A percentile compares a stretch with the other conserved stretches of the same genome.
phyloP scores from a whole-genome alignment of 192 early-diverging fungal species.

The Spizellomyces punctatus region DNA sequence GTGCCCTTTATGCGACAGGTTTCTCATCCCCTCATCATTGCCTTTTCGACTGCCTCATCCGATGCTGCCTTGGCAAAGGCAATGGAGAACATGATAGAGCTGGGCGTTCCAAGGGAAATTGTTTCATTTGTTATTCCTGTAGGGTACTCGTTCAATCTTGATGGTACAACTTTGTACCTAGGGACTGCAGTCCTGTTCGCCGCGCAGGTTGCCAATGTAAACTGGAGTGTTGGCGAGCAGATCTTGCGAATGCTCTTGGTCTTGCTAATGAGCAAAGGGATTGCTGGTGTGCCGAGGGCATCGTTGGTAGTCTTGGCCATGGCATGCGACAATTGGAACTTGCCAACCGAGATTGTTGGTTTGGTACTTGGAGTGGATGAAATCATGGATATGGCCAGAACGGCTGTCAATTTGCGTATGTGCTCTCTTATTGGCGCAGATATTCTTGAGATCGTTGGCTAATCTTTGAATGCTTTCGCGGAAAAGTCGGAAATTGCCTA shows the following conservation, averaged over 20 bases:
- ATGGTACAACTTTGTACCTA: slow-evolving; percentile 77
- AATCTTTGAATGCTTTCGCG: background rate
- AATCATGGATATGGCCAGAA: slow-evolving; percentile 77
- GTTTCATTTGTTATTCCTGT: slow-evolving; percentile 66
- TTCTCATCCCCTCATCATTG: slow-evolving; percentile 67
- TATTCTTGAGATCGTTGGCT: background rate
- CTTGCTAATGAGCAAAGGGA: slow-evolving; percentile 67
- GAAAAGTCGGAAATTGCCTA: slow-evolving; percentile 64
- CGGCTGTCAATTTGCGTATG: slow-evolving; percentile 60
- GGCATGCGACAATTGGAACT: slow-evolving; percentile 53
- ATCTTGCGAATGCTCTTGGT: slow-evolving; percentile 67
- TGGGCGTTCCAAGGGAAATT: slow-evolving; percentile 68
- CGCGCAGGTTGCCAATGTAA: slow-evolving; percentile 60
- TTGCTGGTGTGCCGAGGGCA: slow-evolving; percentile 55
- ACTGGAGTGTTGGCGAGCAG: slow-evolving; percentile 57
- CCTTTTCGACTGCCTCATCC: slow-evolving; percentile 73
- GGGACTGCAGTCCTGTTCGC: slow-evolving; percentile 66
- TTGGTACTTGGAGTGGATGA: slow-evolving; percentile 76
- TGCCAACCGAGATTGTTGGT: slow-evolving; percentile 59
- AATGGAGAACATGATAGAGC: slow-evolving; percentile 68
- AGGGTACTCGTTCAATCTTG: slow-evolving; percentile 79
- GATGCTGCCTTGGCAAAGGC: slow-evolving; percentile 73
- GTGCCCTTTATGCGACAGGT: slow-evolving; percentile 55
- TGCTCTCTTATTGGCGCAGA: background rate
- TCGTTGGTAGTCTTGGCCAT: slow-evolving; percentile 63